These are phyloP conservation scores for Inosperma sp. DNA, from an alignment of 768 basidiomycete species.

Conservation along the genomic window DNA sequence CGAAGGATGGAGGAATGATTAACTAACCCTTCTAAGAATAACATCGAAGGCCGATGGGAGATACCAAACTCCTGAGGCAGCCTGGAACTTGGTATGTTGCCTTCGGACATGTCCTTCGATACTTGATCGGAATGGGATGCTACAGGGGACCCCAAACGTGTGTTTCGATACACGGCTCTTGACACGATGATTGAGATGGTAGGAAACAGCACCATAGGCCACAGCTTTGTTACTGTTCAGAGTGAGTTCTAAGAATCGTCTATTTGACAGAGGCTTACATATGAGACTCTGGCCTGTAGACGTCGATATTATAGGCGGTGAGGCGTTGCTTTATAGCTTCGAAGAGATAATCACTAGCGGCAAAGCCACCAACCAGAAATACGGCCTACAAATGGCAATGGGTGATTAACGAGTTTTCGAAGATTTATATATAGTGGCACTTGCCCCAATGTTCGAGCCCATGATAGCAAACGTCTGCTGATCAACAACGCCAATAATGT, in stretches of 20 bases:
- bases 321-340: slow-evolving; percentile 35
- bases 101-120: slow-evolving; percentile 4
- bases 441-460: slow-evolving; percentile 22
- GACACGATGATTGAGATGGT: slow-evolving; percentile 10
- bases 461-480: slow-evolving; percentile 29
- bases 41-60: slow-evolving; percentile 3
- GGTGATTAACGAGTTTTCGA: background rate
- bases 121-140: background rate
- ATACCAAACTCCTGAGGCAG: slow-evolving; percentile 1
- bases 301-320: slow-evolving; percentile 27
- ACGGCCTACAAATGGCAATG: slow-evolving; percentile 27
- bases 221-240: too few relatives aligned
- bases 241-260: too few relatives aligned
- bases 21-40: background rate
- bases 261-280: slow-evolving; percentile 37
- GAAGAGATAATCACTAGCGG: slow-evolving; percentile 48
- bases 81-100: background rate
- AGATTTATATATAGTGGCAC: slow-evolving; percentile 25
- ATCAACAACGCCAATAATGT: slow-evolving; percentile 33
- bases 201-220: too few relatives aligned
- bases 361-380: slow-evolving; percentile 52
- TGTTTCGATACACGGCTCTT: slow-evolving; percentile 4
- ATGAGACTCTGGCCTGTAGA: slow-evolving; percentile 43
- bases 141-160: slow-evolving; percentile 11
- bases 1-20: background rate